A percentile compares a stretch with the other conserved stretches of the same genome.
phyloP scores from a whole-genome alignment of 208 protist genomes.

The Acanthamoeba sp. region DNA sequence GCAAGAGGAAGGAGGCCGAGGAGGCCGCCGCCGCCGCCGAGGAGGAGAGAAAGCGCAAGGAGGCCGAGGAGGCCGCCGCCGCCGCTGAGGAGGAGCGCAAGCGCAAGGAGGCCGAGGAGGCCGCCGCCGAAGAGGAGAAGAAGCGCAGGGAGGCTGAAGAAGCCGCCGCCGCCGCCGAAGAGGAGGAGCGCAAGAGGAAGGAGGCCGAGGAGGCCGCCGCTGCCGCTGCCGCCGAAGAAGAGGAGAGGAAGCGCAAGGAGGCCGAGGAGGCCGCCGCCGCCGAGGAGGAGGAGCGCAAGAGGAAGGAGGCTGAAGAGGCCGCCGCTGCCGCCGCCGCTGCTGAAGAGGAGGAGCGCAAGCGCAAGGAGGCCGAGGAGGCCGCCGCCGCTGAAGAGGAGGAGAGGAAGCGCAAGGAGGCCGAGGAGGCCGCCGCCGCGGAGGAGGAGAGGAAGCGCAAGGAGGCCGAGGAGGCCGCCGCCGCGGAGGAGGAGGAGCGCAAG shows the following conservation, averaged over 20 bases:
- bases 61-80: conserved; percentile 24
- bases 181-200: background rate
- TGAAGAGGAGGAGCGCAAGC: conserved; percentile 4
- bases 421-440: background rate
- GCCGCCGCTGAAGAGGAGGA: conserved; percentile 24
- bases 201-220: background rate
- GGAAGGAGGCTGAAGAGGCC: background rate
- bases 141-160: background rate
- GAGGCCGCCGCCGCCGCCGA: background rate
- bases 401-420: background rate
- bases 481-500: conserved; percentile 28
- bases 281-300: background rate
- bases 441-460: background rate
- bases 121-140: background rate
- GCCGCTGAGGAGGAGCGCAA: conserved; percentile 19
- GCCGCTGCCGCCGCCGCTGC: conserved; percentile 13
- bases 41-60: conserved; percentile 17
- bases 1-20: background rate
- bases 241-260: background rate
- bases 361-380: conserved; percentile 7
- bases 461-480: conserved; percentile 21
- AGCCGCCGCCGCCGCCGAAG: background rate
- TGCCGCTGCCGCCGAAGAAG: background rate
- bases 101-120: background rate
- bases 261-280: background rate